phyloP scores from a whole-genome alignment of 495 filamentous ascomycete species.

The Tuber borchii region DNA sequence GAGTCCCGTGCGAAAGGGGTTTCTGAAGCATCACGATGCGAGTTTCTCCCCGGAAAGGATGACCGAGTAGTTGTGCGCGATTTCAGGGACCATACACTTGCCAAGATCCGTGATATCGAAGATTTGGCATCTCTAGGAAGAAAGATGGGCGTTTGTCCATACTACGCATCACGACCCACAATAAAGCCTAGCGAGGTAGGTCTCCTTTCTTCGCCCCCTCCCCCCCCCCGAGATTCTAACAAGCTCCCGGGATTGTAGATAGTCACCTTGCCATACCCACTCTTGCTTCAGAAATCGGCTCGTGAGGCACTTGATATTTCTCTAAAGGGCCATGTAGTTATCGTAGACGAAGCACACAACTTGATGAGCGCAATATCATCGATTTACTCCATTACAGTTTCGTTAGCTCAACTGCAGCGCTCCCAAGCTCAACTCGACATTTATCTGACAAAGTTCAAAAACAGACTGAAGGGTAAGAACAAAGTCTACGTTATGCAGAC shows the following conservation, averaged over 20 bases:
- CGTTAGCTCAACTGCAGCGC: conserved; percentile 61
- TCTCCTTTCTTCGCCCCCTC: not conserved
- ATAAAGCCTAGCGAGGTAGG: conserved; percentile 71
- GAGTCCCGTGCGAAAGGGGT: conserved; percentile 21
- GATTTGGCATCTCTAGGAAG: conserved; percentile 75
- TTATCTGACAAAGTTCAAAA: conserved; percentile 83
- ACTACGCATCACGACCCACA: conserved; percentile 81
- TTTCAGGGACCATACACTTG: conserved; percentile 82
- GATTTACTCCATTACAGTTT: conserved; percentile 75
- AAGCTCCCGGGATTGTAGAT: conserved; percentile 51
- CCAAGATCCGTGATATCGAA: conserved; percentile 86
- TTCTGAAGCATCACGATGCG: conserved; percentile 62
- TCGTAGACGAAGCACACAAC: conserved; percentile 97
- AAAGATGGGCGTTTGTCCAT: conserved; percentile 78
- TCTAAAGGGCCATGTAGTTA: conserved; percentile 77
- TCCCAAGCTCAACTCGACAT: conserved; percentile 66
- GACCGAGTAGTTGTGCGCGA: conserved; percentile 64
- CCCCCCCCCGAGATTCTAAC: not conserved
- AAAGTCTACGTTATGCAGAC: conserved; percentile 84
- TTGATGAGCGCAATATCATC: conserved; percentile 88
- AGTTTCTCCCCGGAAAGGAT: conserved; percentile 70
- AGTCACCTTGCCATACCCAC: conserved; percentile 85
- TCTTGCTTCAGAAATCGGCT: conserved; percentile 82
- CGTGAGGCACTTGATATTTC: conserved; percentile 81
- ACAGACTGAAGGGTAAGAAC: conserved; percentile 85